A percentile compares a stretch with the other conserved stretches of the same genome.
Conservation (phyloP, 2,329 filamentous ascomycete species). For the Sclerotinia subarctica region DNA sequence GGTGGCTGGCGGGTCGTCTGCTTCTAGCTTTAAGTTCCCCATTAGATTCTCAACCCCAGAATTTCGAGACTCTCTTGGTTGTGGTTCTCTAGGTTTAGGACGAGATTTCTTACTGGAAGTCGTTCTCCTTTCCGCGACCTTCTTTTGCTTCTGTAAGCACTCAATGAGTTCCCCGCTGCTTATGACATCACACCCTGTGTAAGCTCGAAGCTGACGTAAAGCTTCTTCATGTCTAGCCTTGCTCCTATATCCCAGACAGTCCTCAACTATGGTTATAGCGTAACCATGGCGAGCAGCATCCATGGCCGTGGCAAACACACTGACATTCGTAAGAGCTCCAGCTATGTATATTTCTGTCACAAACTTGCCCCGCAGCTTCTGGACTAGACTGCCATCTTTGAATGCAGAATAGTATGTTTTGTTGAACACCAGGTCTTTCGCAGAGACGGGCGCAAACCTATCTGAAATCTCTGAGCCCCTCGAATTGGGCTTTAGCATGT, state of each 20-base stretch:
- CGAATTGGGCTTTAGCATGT: constrained; percentile 43
- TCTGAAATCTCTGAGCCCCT: constrained; percentile 15
- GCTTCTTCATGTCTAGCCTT: constrained; percentile 58
- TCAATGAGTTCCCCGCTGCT: constrained; percentile 34
- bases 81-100: constrained; percentile 22
- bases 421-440: constrained; percentile 47
- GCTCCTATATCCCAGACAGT: constrained; percentile 80
- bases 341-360: constrained; percentile 88
- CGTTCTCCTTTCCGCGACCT: constrained; percentile 22
- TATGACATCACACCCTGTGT: constrained; percentile 38
- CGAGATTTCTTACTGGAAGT: constrained; percentile 25
- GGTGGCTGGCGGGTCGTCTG: constrained; percentile 15
- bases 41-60: constrained; percentile 33
- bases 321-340: constrained; percentile 81
- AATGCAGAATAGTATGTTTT: constrained; percentile 92
- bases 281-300: constrained; percentile 88
- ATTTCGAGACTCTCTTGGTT: constrained; percentile 19
- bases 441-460: constrained; percentile 11
- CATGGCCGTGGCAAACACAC: constrained; percentile 85
- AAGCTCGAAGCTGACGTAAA: constrained; percentile 32
- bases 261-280: constrained; percentile 79
- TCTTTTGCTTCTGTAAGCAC: constrained; percentile 29
- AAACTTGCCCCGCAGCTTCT: constrained; percentile 77
- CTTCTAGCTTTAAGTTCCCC: constrained; percentile 33
- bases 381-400: constrained; percentile 67